A percentile compares a stretch with the other conserved stretches of the same genome.
Conservation (phyloP, 345 rosid genomes). For the Passiflora organensis region DNA sequence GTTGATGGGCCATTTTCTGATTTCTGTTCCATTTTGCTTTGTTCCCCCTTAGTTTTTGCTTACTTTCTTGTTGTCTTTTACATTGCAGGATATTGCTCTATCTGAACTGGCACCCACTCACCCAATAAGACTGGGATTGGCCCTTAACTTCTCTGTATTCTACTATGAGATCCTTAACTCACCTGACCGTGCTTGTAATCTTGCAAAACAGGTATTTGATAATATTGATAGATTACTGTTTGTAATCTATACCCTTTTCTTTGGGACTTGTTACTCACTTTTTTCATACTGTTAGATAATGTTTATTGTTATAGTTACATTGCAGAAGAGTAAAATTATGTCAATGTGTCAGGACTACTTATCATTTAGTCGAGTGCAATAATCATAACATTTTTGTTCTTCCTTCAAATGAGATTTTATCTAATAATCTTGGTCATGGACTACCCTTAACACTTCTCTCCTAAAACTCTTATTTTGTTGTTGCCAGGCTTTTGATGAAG, state of each 20-base stretch:
- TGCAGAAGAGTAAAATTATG: too few relatives aligned
- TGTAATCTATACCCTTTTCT: too few relatives aligned
- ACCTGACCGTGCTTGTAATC: conserved; percentile 94
- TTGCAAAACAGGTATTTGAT: conserved; percentile 72
- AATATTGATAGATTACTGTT: too few relatives aligned
- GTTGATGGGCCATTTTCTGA: not conserved
- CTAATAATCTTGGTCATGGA: too few relatives aligned
- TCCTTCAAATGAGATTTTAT: too few relatives aligned
- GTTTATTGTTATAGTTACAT: too few relatives aligned
- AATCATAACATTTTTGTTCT: too few relatives aligned
- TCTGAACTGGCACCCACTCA: conserved; percentile 90
- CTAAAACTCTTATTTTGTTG: not conserved
- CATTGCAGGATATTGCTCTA: conserved; percentile 79
- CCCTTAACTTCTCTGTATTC: conserved; percentile 97
- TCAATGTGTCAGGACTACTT: too few relatives aligned
- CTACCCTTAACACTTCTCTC: too few relatives aligned
- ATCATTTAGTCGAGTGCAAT: too few relatives aligned
- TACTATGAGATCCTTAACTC: conserved; percentile 98
- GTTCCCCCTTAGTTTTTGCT: conserved; percentile 1
- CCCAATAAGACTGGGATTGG: conserved; percentile 94
- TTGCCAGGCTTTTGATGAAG: conserved; percentile 90
- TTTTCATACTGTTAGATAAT: too few relatives aligned
- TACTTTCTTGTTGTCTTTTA: conserved; percentile 8
- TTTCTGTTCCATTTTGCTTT: not conserved
- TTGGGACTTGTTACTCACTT: too few relatives aligned